A percentile compares a stretch with the other conserved stretches of the same genome.
Evolutionary conservation across 2,329 filamentous ascomycete genomes (phyloP).

Genomic region (Blastomyces emzantsi): DNA sequence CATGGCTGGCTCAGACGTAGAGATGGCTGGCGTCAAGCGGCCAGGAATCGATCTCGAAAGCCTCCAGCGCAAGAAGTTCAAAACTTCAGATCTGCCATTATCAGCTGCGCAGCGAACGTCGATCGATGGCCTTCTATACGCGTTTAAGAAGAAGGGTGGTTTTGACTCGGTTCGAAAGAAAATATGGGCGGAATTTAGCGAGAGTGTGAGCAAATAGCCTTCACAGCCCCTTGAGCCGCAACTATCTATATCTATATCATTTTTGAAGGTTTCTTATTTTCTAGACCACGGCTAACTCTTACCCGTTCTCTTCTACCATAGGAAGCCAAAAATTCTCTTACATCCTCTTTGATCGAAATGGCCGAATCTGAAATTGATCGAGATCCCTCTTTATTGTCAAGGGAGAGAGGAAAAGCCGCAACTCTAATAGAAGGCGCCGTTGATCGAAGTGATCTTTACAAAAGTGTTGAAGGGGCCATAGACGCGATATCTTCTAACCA

Average conservation of each 20-base stretch:
- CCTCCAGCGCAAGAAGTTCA: constrained; percentile 43
- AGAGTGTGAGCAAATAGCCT: constrained; percentile 36
- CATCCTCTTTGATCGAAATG: constrained; percentile 45
- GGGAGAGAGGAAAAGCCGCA: constrained; percentile 53
- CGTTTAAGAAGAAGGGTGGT: constrained; percentile 58
- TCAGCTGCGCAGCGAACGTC: constrained; percentile 48
- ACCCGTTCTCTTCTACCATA: constrained; percentile 21
- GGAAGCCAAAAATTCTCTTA: constrained; percentile 46
- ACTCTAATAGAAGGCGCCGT: constrained; percentile 56
- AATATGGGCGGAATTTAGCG: constrained; percentile 50
- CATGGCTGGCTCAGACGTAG: constrained; percentile 28
- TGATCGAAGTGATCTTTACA: constrained; percentile 54
- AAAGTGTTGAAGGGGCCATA: constrained; percentile 47
- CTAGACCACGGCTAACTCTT: not conserved
- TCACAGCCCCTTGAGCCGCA: not conserved
- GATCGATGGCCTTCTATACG: constrained; percentile 53
- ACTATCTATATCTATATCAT: not conserved
- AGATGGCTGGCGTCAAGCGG: constrained; percentile 24
- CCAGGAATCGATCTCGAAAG: constrained; percentile 27
- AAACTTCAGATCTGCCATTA: constrained; percentile 53
- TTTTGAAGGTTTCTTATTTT: not conserved
- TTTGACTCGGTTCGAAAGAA: constrained; percentile 55
- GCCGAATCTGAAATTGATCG: constrained; percentile 54
- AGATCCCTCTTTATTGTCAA: constrained; percentile 51
- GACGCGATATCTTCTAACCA: constrained; percentile 47